phyloP scores from a whole-genome alignment of 257 asterid species.

The Rhazya stricta region DNA sequence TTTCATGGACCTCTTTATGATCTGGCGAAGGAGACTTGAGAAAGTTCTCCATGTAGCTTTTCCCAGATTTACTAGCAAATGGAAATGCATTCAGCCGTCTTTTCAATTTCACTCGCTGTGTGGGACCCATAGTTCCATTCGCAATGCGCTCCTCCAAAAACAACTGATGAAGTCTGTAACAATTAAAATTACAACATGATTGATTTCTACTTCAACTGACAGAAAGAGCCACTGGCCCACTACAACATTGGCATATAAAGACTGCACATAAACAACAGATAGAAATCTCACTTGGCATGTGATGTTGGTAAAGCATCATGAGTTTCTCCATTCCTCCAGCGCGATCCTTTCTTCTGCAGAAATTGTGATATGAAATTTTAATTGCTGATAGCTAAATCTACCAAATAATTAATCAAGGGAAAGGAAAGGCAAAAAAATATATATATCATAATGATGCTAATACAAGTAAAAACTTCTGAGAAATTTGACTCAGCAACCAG shows the following conservation, averaged over 20 bases:
- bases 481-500: not conserved
- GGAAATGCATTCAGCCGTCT: conserved; percentile 83
- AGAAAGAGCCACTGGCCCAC: conserved; percentile 10
- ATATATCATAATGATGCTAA: not conserved
- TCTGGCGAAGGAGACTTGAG: conserved; percentile 62
- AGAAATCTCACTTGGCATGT: conserved; percentile 69
- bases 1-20: conserved; percentile 56
- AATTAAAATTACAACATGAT: conserved; percentile 13
- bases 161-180: conserved; percentile 79
- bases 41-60: conserved; percentile 82
- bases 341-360: conserved; percentile 68
- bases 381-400: conserved; percentile 6
- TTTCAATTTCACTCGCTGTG: conserved; percentile 61
- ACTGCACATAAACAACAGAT: conserved; percentile 12
- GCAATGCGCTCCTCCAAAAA: conserved; percentile 71
- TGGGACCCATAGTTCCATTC: conserved; percentile 47
- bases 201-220: not conserved
- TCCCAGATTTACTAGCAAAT: conserved; percentile 56
- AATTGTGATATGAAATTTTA: conserved; percentile 11
- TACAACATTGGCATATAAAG: not conserved
- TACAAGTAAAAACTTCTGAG: not conserved
- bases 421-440: not conserved
- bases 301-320: conserved; percentile 59
- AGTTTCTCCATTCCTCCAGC: conserved; percentile 64
- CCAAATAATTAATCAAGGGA: not conserved